Evolutionary conservation across 2,329 filamentous ascomycete genomes (phyloP).

Genomic region (Fusarium nygamai): DNA sequence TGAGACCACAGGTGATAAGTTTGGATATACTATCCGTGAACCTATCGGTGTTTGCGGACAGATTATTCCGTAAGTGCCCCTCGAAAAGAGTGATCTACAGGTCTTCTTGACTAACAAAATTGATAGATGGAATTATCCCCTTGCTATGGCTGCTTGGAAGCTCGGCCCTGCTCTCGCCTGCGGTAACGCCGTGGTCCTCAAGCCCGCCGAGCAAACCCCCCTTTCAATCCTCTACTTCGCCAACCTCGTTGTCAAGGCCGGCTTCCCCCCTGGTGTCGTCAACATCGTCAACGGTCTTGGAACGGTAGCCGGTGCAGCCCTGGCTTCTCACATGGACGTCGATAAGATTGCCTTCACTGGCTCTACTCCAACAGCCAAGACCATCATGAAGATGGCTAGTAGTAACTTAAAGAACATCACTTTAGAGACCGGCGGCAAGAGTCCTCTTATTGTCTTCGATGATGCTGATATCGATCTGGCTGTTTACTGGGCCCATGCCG

Average conservation of each 20-base stretch:
- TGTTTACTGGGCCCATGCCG: constrained; percentile 65
- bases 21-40: constrained; percentile 79
- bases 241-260: constrained; percentile 74
- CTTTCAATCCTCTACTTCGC: constrained; percentile 73
- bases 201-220: constrained; percentile 74
- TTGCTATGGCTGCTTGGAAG: constrained; percentile 68
- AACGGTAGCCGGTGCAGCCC: constrained; percentile 71
- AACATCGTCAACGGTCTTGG: constrained; percentile 81
- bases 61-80: constrained; percentile 67
- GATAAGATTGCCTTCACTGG: constrained; percentile 86
- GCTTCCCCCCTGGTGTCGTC: constrained; percentile 81
- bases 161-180: constrained; percentile 75
- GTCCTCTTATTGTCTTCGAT: constrained; percentile 70
- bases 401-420: constrained; percentile 73
- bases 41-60: constrained; percentile 80
- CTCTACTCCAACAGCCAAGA: constrained; percentile 74
- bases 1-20: constrained; percentile 72
- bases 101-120: not conserved
- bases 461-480: constrained; percentile 75
- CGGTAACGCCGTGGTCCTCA: constrained; percentile 72
- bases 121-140: constrained; percentile 71
- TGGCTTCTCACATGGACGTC: constrained; percentile 73
- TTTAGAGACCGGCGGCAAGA: constrained; percentile 74
- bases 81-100: rapidly evolving
- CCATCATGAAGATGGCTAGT: constrained; percentile 81